A percentile compares a stretch with the other conserved stretches of the same genome.
These are phyloP conservation scores for Kwoniella shivajii DNA, from an alignment of 1,284 basidiomycete species.

Conservation along the genomic window DNA sequence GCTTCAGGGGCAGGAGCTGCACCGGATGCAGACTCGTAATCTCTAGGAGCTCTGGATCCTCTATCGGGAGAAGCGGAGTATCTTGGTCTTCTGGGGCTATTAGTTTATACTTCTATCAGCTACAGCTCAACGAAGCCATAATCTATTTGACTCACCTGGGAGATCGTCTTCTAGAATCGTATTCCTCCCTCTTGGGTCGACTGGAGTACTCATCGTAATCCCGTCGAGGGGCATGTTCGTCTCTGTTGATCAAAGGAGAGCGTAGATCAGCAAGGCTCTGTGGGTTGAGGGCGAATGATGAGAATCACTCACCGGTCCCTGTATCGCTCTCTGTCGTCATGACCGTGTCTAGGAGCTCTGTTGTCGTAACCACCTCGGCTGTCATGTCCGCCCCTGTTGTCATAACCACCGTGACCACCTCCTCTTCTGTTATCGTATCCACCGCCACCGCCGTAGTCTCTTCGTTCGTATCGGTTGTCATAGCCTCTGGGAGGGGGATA, in stretches of 20 bases:
- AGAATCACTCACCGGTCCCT: conserved; percentile 38
- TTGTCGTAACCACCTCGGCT: conserved; percentile 28
- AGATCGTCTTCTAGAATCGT: conserved; percentile 20
- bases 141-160: conserved; percentile 22
- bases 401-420: conserved; percentile 32
- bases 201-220: conserved; percentile 39
- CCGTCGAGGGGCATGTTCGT: conserved; percentile 7
- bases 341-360: conserved; percentile 24
- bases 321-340: conserved; percentile 30
- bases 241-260: not conserved
- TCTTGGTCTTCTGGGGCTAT: conserved; percentile 30
- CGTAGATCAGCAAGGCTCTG: not conserved
- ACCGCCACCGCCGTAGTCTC: conserved; percentile 2
- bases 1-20: conserved; percentile 20
- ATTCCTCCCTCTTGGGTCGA: conserved; percentile 34
- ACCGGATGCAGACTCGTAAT: conserved; percentile 19
- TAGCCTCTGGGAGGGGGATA: no score
- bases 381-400: conserved; percentile 40
- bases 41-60: conserved; percentile 28
- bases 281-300: not conserved
- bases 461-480: no score
- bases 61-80: conserved; percentile 44
- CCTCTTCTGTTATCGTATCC: conserved; percentile 29
- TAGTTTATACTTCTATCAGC: not conserved
- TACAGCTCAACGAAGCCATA: not conserved